These are phyloP conservation scores for Verticillium nubilum DNA, from an alignment of 2,329 filamentous ascomycete species.

Conservation along the genomic window DNA sequence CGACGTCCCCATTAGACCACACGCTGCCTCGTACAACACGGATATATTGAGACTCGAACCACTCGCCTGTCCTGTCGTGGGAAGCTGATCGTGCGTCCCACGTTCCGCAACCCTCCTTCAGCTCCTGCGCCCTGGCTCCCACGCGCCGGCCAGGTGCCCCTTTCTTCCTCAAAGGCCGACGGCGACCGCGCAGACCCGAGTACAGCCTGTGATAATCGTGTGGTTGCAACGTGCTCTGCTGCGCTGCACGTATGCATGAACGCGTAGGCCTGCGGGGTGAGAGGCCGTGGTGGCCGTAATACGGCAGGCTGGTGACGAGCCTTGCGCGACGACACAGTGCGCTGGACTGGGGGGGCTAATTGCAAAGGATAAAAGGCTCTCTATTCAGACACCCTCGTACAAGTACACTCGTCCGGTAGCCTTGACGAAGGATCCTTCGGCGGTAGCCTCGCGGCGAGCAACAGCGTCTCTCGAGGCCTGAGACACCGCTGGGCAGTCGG, in stretches of 20 bases:
- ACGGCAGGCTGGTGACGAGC: not conserved
- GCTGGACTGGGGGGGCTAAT: not conserved
- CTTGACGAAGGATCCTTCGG: not conserved
- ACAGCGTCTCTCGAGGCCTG: not conserved
- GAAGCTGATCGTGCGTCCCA: not conserved
- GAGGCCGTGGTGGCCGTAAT: not conserved
- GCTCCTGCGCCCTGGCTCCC: not conserved
- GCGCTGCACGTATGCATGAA: not conserved
- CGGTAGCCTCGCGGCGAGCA: not conserved
- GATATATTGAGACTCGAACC: not conserved
- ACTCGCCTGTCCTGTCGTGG: not conserved
- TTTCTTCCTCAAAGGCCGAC: not conserved
- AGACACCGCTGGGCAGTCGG: not conserved
- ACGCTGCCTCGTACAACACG: not conserved
- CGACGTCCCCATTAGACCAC: not conserved
- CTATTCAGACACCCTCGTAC: not conserved
- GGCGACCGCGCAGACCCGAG: not conserved
- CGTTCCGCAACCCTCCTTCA: not conserved
- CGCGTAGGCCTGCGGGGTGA: not conserved
- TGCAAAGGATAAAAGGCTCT: not conserved
- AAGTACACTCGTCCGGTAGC: not conserved
- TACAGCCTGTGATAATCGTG: not conserved
- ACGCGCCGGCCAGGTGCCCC: not conserved
- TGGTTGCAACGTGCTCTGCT: not conserved
- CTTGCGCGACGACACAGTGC: not conserved